Conservation (phyloP, 306 rosid genomes). For the Fragaria iinumae region DNA sequence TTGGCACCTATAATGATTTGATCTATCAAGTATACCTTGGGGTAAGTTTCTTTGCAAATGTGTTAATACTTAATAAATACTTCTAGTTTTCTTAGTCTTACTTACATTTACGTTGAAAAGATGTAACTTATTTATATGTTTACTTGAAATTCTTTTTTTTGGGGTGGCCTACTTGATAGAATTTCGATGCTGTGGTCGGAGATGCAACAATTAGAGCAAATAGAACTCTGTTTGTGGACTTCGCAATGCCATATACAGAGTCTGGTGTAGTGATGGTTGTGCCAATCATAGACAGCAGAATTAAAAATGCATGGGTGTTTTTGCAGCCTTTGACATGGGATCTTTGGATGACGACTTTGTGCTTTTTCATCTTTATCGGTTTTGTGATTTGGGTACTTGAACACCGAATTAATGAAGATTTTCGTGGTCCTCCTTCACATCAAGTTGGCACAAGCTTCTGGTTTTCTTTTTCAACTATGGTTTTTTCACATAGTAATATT, state of each 20-base stretch:
- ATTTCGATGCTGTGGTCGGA: constrained; percentile 37
- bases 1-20: neutral
- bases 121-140: neutral
- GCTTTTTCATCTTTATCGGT: constrained; percentile 46
- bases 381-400: constrained; percentile 56
- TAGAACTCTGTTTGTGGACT: constrained; percentile 40
- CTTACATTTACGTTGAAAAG: neutral
- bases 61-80: neutral
- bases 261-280: neutral
- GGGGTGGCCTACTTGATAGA: constrained; percentile 21
- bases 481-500: constrained; percentile 48
- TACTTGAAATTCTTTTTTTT: neutral
- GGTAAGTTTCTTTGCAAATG: neutral
- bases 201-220: constrained; percentile 36
- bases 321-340: constrained; percentile 48
- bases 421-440: no score
- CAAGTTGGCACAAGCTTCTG: constrained; percentile 55
- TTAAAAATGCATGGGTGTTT: constrained; percentile 50
- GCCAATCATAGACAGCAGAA: neutral
- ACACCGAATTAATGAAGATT: constrained; percentile 45
- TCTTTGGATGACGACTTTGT: constrained; percentile 43
- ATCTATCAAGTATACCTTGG: neutral
- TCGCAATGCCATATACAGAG: constrained; percentile 27
- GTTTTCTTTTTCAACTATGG: constrained; percentile 57
- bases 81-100: no score